These are phyloP conservation scores for Plantago major DNA, from an alignment of 257 asterid genomes.

Conservation along the genomic window DNA sequence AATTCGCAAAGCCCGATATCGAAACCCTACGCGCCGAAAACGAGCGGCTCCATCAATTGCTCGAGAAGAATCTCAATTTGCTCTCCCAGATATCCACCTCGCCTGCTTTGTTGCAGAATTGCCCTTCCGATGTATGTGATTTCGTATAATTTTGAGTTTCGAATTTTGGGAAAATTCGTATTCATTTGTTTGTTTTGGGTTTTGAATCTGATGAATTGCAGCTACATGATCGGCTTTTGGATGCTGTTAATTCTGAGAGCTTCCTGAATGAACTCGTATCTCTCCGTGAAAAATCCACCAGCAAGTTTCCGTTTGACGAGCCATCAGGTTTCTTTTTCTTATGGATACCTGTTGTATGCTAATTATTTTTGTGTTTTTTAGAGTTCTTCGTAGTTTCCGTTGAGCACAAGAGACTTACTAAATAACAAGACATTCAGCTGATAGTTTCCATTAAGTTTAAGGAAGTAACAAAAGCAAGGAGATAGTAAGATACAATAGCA, in stretches of 20 bases:
- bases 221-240: conserved; percentile 65
- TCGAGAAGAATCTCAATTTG: conserved; percentile 69
- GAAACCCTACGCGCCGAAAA: conserved; percentile 59
- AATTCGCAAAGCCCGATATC: conserved; percentile 28
- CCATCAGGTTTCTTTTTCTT: conserved; percentile 58
- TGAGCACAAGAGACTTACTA: no score
- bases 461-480: no score
- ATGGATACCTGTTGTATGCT: not conserved
- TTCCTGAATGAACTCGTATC: conserved; percentile 59
- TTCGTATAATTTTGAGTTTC: not conserved
- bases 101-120: conserved; percentile 40
- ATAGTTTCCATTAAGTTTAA: no score
- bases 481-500: no score
- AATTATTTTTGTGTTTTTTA: not conserved
- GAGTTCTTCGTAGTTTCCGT: not conserved
- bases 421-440: no score
- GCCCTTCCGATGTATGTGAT: conserved; percentile 66
- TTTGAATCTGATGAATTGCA: conserved; percentile 24
- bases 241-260: conserved; percentile 50
- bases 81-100: conserved; percentile 50
- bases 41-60: conserved; percentile 56
- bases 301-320: conserved; percentile 60
- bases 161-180: not conserved
- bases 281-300: conserved; percentile 32
- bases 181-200: not conserved